Evolutionary conservation across 2,329 filamentous ascomycete genomes (phyloP).

Genomic region (Aspergillus pseudonomiae): DNA sequence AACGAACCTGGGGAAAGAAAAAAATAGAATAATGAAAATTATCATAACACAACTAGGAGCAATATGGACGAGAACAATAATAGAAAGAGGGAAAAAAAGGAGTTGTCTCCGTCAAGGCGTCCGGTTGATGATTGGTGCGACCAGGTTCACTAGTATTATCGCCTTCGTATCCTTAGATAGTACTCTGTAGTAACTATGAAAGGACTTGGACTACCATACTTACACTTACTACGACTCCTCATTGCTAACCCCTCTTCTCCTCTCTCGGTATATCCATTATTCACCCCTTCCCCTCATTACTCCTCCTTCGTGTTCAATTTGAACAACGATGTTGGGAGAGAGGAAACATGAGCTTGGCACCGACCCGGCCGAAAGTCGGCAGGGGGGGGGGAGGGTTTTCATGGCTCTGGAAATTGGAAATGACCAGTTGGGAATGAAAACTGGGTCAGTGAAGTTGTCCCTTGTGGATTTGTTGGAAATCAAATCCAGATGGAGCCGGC

Average conservation of each 20-base stretch:
- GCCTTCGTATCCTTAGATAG: not conserved
- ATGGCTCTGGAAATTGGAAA: conserved; percentile 4
- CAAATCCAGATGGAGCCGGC: not conserved
- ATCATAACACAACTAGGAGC: not conserved
- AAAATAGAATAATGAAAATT: not conserved
- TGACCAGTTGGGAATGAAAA: not conserved
- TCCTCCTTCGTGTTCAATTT: not conserved
- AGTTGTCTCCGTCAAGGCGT: not conserved
- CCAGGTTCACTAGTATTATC: not conserved
- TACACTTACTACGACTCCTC: not conserved
- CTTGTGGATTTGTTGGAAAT: not conserved
- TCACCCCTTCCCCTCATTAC: not conserved
- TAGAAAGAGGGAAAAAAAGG: not conserved
- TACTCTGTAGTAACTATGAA: no score
- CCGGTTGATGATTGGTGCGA: not conserved
- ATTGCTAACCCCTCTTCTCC: not conserved
- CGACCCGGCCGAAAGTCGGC: conserved; percentile 6
- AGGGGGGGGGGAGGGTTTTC: no score
- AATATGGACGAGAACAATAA: not conserved
- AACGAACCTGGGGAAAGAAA: conserved; percentile 1
- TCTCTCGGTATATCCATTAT: not conserved
- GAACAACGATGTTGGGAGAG: not conserved
- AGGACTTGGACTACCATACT: not conserved
- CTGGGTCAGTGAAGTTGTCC: not conserved
- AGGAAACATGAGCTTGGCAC: not conserved